These are phyloP conservation scores for Penicillium longicatenatum DNA, from an alignment of 495 filamentous ascomycete species.

Conservation along the genomic window DNA sequence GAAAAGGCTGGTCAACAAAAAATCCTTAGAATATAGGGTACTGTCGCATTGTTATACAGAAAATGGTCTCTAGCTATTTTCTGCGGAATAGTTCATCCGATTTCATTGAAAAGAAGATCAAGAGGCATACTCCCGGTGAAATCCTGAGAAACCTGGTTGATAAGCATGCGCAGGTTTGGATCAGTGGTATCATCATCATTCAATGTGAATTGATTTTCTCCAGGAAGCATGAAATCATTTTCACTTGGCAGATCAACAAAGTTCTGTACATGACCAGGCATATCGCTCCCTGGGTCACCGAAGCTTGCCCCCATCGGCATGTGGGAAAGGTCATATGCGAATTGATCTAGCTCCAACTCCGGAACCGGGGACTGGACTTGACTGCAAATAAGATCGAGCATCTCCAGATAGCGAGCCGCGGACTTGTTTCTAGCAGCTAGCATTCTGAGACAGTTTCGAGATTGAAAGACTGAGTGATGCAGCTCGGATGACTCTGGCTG, in stretches of 20 bases:
- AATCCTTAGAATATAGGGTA: too few relatives aligned
- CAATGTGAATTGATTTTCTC: neutral
- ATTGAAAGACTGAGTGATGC: conserved; percentile 6
- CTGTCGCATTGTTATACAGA: neutral
- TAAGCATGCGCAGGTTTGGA: conserved; percentile 8
- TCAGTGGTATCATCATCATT: conserved; percentile 4
- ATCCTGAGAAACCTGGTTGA: conserved; percentile 9
- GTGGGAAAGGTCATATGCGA: neutral
- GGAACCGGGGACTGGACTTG: conserved; percentile 1
- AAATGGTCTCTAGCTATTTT: neutral
- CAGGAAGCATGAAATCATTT: conserved; percentile 5
- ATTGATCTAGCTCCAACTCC: neutral
- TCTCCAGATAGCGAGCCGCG: conserved; percentile 4
- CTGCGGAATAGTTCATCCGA: conserved; percentile 1
- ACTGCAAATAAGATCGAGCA: conserved; percentile 10
- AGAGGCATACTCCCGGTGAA: conserved; percentile 11
- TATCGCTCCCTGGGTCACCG: neutral
- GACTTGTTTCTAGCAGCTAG: conserved; percentile 3
- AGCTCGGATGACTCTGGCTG: neutral
- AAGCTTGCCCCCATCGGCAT: neutral
- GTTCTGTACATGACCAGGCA: neutral
- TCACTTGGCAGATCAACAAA: conserved; percentile 3
- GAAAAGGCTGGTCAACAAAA: too few relatives aligned
- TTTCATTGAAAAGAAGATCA: conserved; percentile 12
- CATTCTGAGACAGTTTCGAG: conserved; percentile 5